These are phyloP conservation scores for Hygrophorus russula DNA, from an alignment of 768 basidiomycete genomes.

Conservation along the genomic window DNA sequence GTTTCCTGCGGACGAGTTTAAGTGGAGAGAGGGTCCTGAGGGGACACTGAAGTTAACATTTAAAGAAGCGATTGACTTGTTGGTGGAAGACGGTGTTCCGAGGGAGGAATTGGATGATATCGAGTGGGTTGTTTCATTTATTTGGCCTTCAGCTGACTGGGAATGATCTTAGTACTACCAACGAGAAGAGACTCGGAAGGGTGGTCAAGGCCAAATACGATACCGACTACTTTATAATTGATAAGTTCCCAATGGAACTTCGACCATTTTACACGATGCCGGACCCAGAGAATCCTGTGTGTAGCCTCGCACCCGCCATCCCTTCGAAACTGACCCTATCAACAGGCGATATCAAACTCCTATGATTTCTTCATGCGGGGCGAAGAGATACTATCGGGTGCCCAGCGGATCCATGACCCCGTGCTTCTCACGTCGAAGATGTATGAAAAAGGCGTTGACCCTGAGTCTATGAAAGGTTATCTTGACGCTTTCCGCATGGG, in stretches of 20 bases:
- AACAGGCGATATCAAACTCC: constrained; percentile 84
- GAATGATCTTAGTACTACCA: constrained; percentile 60
- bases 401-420: constrained; percentile 95
- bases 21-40: constrained; percentile 84
- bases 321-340: constrained; percentile 5
- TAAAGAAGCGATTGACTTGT: constrained; percentile 76
- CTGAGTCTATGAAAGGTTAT: constrained; percentile 85
- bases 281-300: constrained; percentile 79
- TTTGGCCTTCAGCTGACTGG: constrained; percentile 7
- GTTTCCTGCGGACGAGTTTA: constrained; percentile 94
- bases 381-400: constrained; percentile 96
- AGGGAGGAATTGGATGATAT: constrained; percentile 81
- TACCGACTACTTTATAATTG: constrained; percentile 98
- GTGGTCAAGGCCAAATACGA: constrained; percentile 89
- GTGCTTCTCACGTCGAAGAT: constrained; percentile 73
- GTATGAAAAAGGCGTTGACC: constrained; percentile 80
- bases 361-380: constrained; percentile 99
- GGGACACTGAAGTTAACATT: constrained; percentile 81
- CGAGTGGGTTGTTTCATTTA: constrained; percentile 37
- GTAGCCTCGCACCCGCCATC: constrained; percentile 15
- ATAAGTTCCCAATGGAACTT: constrained; percentile 94
- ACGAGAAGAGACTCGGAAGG: constrained; percentile 87
- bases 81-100: constrained; percentile 78
- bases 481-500: constrained; percentile 92
- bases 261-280: constrained; percentile 99